phyloP scores from a whole-genome alignment of 2,329 filamentous ascomycete species.

The Atkinsonella hypoxylon region DNA sequence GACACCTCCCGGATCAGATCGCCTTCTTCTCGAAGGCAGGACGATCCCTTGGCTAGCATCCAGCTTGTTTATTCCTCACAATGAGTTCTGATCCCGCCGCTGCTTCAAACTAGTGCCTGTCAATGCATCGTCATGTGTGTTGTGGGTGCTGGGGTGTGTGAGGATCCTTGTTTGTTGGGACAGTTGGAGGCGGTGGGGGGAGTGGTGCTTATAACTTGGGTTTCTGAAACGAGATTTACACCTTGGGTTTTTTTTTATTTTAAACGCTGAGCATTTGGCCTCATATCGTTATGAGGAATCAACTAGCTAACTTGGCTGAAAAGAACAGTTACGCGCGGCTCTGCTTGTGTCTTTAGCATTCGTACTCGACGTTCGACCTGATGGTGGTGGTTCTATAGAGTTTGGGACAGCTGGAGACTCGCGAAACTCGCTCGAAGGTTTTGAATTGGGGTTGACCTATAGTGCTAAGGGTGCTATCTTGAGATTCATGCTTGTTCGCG shows the following conservation, averaged over 20 bases:
- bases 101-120: conserved; percentile 10
- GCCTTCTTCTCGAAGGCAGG: conserved; percentile 2
- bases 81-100: conserved; percentile 10
- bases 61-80: not conserved
- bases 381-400: too few relatives aligned
- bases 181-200: conserved; percentile 23
- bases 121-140: conserved; percentile 24
- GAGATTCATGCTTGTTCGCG: not conserved
- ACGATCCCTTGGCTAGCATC: conserved; percentile 10
- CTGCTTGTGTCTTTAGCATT: not conserved
- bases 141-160: conserved; percentile 5
- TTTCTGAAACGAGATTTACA: conserved; percentile 28
- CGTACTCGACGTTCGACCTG: not conserved
- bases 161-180: conserved; percentile 12
- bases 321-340: not conserved
- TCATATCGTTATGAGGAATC: not conserved
- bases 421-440: too few relatives aligned
- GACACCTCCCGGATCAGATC: conserved; percentile 20
- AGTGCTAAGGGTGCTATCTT: too few relatives aligned
- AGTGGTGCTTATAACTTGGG: conserved; percentile 34
- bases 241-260: not conserved
- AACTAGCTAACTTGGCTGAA: not conserved
- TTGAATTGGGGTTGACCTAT: too few relatives aligned
- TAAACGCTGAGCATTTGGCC: not conserved
- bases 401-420: too few relatives aligned